Conservation (phyloP, 2,329 filamentous ascomycete species). For the Arthrinium phaeospermum region DNA sequence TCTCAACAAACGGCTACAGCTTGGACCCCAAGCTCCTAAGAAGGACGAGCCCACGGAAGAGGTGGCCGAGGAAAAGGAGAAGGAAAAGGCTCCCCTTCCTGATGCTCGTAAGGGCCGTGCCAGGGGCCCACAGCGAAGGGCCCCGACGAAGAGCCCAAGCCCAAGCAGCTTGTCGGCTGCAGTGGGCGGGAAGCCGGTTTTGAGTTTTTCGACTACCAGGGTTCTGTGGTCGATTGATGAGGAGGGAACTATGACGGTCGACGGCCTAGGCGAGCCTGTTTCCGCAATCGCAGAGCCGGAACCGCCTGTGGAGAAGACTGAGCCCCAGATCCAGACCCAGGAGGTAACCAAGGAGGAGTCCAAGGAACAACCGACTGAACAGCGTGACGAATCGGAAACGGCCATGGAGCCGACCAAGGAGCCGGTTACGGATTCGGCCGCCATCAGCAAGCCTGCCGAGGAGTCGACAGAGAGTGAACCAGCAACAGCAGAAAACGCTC, state of each 20-base stretch:
- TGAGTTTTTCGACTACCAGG: slow-evolving; percentile 54
- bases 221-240: slow-evolving; percentile 61
- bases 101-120: slow-evolving; percentile 93
- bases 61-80: slow-evolving; percentile 62
- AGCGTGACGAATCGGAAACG: slow-evolving; percentile 16
- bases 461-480: slow-evolving; percentile 24
- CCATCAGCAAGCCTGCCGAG: background rate
- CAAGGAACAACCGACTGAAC: background rate
- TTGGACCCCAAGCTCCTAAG: slow-evolving; percentile 83
- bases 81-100: slow-evolving; percentile 78
- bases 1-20: slow-evolving; percentile 84
- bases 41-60: slow-evolving; percentile 69
- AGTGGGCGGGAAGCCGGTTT: slow-evolving; percentile 40
- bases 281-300: slow-evolving; percentile 24
- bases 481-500: slow-evolving; percentile 16
- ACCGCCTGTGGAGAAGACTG: slow-evolving; percentile 7
- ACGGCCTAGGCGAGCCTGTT: slow-evolving; percentile 32
- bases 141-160: slow-evolving; percentile 59
- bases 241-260: slow-evolving; percentile 50
- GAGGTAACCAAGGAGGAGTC: background rate
- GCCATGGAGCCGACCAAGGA: background rate
- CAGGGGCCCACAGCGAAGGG: slow-evolving; percentile 81
- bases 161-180: slow-evolving; percentile 40
- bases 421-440: background rate
- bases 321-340: background rate